Evolutionary conservation across 306 rosid species (phyloP), one percentile per base, ranked within the genome.

Genomic region (Gastrolobium villosum): DNA sequence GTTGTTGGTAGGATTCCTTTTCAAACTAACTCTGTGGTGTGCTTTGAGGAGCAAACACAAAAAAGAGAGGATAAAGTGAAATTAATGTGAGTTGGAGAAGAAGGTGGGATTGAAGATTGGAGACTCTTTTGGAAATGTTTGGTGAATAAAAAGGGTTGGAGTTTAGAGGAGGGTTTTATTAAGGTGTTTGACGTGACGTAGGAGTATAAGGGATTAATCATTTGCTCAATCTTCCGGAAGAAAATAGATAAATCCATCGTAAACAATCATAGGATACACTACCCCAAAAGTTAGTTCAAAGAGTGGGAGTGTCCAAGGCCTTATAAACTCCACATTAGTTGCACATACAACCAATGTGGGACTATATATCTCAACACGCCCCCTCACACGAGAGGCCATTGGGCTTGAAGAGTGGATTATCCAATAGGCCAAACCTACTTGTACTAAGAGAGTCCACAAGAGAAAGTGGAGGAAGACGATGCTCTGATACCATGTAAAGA

Each of bases 1-100:
- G 79, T 50, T 61, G 60, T 73, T 74, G 82, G 80, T 78, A 65
- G 80, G 84, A 79, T 81, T 79, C 54, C 45, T 86, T 70, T 49
- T 75, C 82, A 35, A 70, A 78, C 10, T 82, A 20, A 74, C 76
- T 70, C 53, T 66, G 40, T 26, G 86, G 0, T 53, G 66, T 50
- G 87, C 3, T 56, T 46, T 67, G 55, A 35, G 10, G 14, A 1
- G 6, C 43, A 62, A 28, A 76, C 11, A 15, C 52, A 56, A 56
- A 39, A 68, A 44, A 81, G 43, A 75, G 61, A 2, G 20, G 43
- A 62, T 77, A 44, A 41, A 54, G 76, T 50, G 81, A 13, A 32
- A 60, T 70, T 70, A 34, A 66, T 2, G 43, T 62, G 74, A 63
- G 70, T 62, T 26, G 52, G 55, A 20, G 68, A 52, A 28, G 37